Evolutionary conservation across 202 grass and related monocot genomes (phyloP), one percentile per base, ranked within the genome.

Genomic region (Zoysia matrella): DNA sequence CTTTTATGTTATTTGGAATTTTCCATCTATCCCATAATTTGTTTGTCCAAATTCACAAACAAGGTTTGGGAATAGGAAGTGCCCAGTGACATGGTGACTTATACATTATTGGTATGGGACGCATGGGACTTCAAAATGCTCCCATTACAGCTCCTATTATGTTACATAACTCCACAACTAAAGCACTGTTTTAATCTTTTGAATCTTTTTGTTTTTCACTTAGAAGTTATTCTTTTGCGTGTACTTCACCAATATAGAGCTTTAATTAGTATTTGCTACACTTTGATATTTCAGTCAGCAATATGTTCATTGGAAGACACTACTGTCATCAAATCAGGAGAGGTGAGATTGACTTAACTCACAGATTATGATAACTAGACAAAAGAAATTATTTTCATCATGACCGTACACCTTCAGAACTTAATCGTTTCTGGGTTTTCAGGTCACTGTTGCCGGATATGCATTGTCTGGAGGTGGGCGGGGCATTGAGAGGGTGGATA

Each of bases 401-500:
- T 46, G 39, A 47, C 8, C 7, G 50, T 44, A 7, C 10, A 8
- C 47, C 16, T n/a, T 81, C 15, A 15, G 1, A 61, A 36, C 57
- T 15, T 73, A 11, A 36, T 9, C 60, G 8, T 69, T 74, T 10
- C 22, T 40, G 60, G 1, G 41, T 4, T 66, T 47, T 53, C 71
- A 82, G 70, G 50, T 74, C 51, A 40, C 30, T 82, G 15, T 94
- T 76, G 65, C 74, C 72, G 92, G 92, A 76, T 94, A 94, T 55
- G 89, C 89, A 52, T 82, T 89, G 56, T 85, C 92, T 0, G 89
- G 92, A 68, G 92, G 92, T 62, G 89, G 89, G 2, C 81, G 92
- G 40, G 89, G 92, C 8, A 91, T 94, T 65, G 92, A 94, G 80
- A 91, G 92, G 71, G 92, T 91, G 2, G 92, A 94, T 48, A 54